Percentiles rank a stretch among this genome's conserved stretches.
Evolutionary conservation across 192 early-diverging fungal species (phyloP).

Genomic region (Backusella mclennaniae): DNA sequence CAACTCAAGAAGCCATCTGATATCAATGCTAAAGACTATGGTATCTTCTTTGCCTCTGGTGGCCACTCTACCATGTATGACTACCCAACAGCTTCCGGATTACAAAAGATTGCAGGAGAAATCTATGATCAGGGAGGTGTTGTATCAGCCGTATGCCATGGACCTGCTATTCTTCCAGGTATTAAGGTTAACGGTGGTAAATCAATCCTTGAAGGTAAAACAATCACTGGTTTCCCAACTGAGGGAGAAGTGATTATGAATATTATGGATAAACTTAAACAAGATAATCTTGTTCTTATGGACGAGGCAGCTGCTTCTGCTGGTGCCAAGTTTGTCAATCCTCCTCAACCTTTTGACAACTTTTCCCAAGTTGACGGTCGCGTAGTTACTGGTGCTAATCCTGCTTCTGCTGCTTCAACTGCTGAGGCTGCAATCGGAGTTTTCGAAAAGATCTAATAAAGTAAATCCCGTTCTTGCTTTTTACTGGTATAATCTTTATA

Average conservation of each 20-base stretch:
- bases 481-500: not conserved
- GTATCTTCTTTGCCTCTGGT: constrained; percentile 53
- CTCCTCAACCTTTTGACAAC: constrained; percentile 16
- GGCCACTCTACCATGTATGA: constrained; percentile 55
- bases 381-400: constrained; percentile 75
- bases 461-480: not conserved
- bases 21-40: constrained; percentile 45
- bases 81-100: constrained; percentile 43
- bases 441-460: constrained; percentile 1
- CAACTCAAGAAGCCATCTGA: constrained; percentile 46
- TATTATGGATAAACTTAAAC: constrained; percentile 39
- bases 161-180: constrained; percentile 63
- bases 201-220: constrained; percentile 58
- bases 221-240: constrained; percentile 73
- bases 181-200: constrained; percentile 59
- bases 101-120: constrained; percentile 50
- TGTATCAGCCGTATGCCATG: constrained; percentile 61
- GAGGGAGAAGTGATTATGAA: constrained; percentile 57
- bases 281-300: constrained; percentile 39
- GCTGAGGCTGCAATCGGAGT: constrained; percentile 12
- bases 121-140: constrained; percentile 52
- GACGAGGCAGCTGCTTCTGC: constrained; percentile 32
- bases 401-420: constrained; percentile 51
- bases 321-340: constrained; percentile 25
- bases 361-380: constrained; percentile 55